These are phyloP conservation scores for Aspergillus sparsus DNA, from an alignment of 495 filamentous ascomycete genomes.

Conservation along the genomic window DNA sequence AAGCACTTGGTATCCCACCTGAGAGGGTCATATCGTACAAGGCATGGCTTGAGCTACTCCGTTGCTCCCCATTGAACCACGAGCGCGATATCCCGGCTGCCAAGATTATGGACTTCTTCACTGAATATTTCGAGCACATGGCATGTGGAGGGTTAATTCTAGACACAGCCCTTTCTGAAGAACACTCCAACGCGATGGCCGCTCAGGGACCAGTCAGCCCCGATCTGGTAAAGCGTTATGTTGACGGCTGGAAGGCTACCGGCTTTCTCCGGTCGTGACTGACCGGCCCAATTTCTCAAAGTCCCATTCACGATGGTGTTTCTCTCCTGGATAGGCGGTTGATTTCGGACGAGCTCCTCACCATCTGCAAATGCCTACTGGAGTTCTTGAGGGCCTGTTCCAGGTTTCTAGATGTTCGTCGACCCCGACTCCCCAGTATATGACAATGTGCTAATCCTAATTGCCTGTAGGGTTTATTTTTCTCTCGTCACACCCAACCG, in stretches of 20 bases:
- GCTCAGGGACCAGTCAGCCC: neutral
- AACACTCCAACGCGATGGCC: neutral
- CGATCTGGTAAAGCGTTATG: neutral
- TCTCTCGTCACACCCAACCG: too few species aligned
- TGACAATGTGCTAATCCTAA: too few species aligned
- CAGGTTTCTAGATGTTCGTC: too few species aligned
- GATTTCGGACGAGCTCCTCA: too few species aligned
- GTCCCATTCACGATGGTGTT: too few species aligned
- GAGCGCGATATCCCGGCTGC: constrained; percentile 10
- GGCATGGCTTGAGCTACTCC: neutral
- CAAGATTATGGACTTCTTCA: constrained; percentile 13
- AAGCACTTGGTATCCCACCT: neutral
- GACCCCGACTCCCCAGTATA: too few species aligned
- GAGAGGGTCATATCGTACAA: constrained; percentile 3
- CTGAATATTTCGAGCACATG: constrained; percentile 3
- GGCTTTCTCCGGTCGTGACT: constrained; percentile 3
- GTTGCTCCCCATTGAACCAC: neutral
- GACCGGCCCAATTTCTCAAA: too few species aligned
- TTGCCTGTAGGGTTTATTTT: too few species aligned
- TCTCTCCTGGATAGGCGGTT: too few species aligned
- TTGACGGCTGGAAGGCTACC: neutral
- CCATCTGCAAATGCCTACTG: too few species aligned
- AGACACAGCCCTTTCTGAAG: neutral
- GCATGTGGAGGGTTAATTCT: constrained; percentile 7
- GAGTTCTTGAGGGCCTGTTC: too few species aligned